A percentile compares a stretch with the other conserved stretches of the same genome.
Evolutionary conservation across 2,329 filamentous ascomycete genomes (phyloP).

Genomic region (Graphilbum sp.): DNA sequence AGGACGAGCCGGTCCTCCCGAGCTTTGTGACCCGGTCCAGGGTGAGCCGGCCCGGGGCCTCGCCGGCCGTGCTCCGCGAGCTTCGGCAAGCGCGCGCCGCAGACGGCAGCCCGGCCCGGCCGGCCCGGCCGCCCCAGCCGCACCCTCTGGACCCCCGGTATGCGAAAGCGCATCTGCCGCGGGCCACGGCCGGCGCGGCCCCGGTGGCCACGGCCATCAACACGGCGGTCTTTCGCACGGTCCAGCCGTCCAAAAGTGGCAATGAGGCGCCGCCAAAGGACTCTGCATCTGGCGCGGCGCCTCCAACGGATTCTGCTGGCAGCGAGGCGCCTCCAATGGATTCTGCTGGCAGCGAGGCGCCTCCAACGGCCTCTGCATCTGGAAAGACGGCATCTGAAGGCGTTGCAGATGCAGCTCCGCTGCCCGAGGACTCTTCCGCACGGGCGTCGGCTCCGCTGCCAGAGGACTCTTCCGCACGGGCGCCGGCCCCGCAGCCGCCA

Average conservation of each 20-base stretch:
- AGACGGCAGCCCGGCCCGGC: neutral
- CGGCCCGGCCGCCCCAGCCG: slow-evolving; percentile 1
- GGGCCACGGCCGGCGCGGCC: neutral
- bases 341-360: no score
- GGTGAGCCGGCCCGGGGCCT: neutral
- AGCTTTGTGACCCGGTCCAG: slow-evolving; percentile 5
- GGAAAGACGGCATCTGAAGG: no score
- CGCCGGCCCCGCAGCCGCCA: no score
- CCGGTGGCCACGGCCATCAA: neutral
- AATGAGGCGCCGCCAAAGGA: no score
- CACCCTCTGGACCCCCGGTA: slow-evolving; percentile 10
- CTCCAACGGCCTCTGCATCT: no score
- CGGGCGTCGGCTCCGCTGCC: no score
- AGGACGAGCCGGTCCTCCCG: slow-evolving; percentile 5
- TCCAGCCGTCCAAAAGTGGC: neutral
- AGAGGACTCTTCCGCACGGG: no score
- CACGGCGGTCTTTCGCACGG: neutral
- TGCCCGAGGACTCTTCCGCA: no score
- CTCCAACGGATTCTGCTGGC: no score
- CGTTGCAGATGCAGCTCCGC: no score
- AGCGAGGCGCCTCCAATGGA: no score
- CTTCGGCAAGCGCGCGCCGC: neutral
- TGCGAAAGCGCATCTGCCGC: slow-evolving; percentile 1
- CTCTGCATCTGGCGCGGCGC: no score
- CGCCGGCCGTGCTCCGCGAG: slow-evolving; percentile 1